A percentile compares a stretch with the other conserved stretches of the same genome.
Evolutionary conservation across 2,329 filamentous ascomycete species (phyloP).

Genomic region (Nemania sp.): DNA sequence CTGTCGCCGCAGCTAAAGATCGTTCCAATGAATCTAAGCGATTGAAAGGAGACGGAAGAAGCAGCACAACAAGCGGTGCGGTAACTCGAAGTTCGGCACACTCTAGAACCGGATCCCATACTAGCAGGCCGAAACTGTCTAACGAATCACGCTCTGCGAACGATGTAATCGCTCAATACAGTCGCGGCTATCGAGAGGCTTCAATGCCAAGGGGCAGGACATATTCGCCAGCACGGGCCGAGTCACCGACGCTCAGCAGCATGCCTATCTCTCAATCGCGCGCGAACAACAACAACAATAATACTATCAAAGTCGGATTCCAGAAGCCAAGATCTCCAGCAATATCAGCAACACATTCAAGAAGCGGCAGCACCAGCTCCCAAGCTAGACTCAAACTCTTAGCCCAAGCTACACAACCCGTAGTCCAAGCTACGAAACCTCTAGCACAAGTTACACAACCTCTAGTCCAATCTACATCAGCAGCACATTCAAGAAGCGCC

Average conservation of each 20-base stretch:
- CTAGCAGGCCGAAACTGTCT: background rate
- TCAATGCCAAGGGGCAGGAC: background rate
- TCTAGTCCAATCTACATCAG: no score
- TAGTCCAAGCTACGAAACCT: no score
- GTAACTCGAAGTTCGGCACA: no score
- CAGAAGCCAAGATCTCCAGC: no score
- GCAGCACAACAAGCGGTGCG: no score
- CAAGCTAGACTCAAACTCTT: background rate
- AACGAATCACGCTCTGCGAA: background rate
- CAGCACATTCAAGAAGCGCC: no score
- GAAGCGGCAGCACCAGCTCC: background rate
- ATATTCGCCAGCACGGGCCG: slow-evolving; percentile 16
- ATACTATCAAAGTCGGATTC: no score
- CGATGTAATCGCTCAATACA: background rate
- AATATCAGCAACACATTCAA: background rate
- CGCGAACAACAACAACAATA: background rate
- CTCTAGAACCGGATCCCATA: background rate
- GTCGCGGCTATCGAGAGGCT: background rate
- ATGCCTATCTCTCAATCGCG: slow-evolving; percentile 4
- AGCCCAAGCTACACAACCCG: background rate
- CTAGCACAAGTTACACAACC: no score
- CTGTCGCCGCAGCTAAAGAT: background rate
- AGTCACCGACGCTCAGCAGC: slow-evolving; percentile 21
- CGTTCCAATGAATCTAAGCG: background rate
- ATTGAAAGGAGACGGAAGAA: slow-evolving; percentile 1